A percentile compares a stretch with the other conserved stretches of the same genome.
Conservation (phyloP, 306 rosid genomes). For the Delonix regia region DNA sequence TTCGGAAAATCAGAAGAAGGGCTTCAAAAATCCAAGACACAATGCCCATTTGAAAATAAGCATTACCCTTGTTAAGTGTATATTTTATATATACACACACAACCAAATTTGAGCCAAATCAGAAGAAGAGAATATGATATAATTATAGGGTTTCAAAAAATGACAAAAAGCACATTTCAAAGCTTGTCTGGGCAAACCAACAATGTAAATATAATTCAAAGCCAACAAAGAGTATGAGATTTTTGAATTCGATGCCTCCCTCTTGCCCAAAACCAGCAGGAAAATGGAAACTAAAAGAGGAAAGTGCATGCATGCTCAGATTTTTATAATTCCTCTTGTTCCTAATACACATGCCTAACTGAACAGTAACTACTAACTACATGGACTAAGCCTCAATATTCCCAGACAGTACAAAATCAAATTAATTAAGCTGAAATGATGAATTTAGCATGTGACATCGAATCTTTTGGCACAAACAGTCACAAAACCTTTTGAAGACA, state of each 20-base stretch:
- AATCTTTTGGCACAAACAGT: slow-evolving; percentile 16
- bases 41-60: not conserved
- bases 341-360: not conserved
- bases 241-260: not conserved
- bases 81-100: not conserved
- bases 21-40: not conserved
- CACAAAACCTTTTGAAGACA: not conserved
- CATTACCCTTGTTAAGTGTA: not conserved
- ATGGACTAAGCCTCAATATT: not conserved
- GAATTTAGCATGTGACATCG: slow-evolving; percentile 18
- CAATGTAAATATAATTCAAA: not conserved
- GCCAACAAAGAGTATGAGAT: not conserved
- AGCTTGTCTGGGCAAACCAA: not conserved
- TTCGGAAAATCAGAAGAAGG: not conserved
- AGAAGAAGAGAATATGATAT: not conserved
- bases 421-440: not conserved
- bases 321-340: not conserved
- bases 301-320: not conserved
- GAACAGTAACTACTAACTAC: not conserved
- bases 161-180: not conserved
- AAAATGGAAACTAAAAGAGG: not conserved
- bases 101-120: not conserved
- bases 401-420: slow-evolving; percentile 2
- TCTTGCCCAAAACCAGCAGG: not conserved
- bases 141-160: not conserved